Base-by-base conservation (phyloP, 805 yeast genomes). In the Torulaspora quercuum region DNA sequence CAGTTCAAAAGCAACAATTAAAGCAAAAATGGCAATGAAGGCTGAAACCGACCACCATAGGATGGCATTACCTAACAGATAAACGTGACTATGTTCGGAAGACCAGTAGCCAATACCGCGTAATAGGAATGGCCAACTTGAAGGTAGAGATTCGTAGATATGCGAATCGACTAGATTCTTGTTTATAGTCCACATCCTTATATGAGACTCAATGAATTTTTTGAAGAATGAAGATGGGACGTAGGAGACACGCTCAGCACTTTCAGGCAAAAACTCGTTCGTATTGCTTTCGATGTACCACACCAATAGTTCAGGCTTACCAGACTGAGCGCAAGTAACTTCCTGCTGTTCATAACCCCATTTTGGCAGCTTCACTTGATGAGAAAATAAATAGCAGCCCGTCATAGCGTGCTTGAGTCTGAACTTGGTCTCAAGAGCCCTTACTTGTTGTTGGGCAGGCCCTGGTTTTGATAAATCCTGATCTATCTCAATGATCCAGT, bases 291-390 rank as follows among this genome's bases (percentile, higher is more conserved):
- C 95, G 50, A 84, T 66, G 61, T 81, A 79, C 90, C 90, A 84
- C 46, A 75, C 67, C 22, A 79, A 67, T 50, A 79, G 70, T 11
- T 73, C 68, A 39, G 74, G 64, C 37, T 70, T 68, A 59, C 89
- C 92, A 49, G 77, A 82, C 12, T 73, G 61, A 23, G 94, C 87
- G 66, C 89, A 74, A 3, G 89, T 77, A 36, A 84, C 94, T 65
- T 84, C 95, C 60, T 80, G 89, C 61, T 84, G 95, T 44, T 78
- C 82, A 48, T 78, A 81, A 1, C 83, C 94, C 89, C 92, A 83
- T 35, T 75, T 76, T 44, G 95, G 95, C 52, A 84, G 70, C 56
- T 81, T 81, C 9, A 73, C 76, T 39, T 75, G 80, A 48, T 78
- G 82, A n/a, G 92, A 80, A 60, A 82, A 84, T 50, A 84, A 65